A percentile compares a stretch with the other conserved stretches of the same genome.
phyloP scores from a whole-genome alignment of 129 eudicot genomes.

The Solidago caesia region DNA sequence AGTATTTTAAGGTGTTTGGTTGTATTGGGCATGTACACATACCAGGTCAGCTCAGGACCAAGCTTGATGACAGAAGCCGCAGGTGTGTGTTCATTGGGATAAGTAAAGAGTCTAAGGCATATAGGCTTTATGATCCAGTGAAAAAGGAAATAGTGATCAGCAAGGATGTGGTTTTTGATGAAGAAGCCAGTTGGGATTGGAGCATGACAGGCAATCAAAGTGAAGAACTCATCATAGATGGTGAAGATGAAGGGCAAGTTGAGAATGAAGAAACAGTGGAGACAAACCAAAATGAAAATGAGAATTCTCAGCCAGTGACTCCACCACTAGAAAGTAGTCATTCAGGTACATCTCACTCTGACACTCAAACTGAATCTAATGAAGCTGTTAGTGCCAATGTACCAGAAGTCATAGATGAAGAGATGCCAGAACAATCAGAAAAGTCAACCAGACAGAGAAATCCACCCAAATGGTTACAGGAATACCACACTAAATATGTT shows the following conservation, averaged over 20 bases:
- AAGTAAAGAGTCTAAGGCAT: constrained; percentile 14
- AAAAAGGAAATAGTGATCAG: background rate
- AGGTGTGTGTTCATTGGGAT: background rate
- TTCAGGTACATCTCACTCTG: background rate
- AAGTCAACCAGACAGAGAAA: too few species aligned
- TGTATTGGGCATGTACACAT: background rate
- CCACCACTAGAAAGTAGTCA: background rate
- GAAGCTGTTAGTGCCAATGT: too few species aligned
- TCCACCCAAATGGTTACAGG: too few species aligned
- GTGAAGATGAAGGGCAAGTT: background rate
- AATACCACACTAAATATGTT: too few species aligned
- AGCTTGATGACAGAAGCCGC: background rate
- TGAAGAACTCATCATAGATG: background rate
- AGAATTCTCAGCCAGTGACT: background rate
- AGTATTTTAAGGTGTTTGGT: background rate
- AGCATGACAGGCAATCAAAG: background rate
- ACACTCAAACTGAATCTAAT: background rate
- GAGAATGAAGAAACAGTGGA: background rate
- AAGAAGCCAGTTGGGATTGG: constrained; percentile 1
- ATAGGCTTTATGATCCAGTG: background rate
- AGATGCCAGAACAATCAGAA: too few species aligned
- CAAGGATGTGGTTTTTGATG: constrained; percentile 6
- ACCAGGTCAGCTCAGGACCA: background rate
- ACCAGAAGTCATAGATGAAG: too few species aligned
- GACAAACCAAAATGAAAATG: background rate